phyloP scores from a whole-genome alignment of 805 yeast species.

The Ogataea ganodermae region DNA sequence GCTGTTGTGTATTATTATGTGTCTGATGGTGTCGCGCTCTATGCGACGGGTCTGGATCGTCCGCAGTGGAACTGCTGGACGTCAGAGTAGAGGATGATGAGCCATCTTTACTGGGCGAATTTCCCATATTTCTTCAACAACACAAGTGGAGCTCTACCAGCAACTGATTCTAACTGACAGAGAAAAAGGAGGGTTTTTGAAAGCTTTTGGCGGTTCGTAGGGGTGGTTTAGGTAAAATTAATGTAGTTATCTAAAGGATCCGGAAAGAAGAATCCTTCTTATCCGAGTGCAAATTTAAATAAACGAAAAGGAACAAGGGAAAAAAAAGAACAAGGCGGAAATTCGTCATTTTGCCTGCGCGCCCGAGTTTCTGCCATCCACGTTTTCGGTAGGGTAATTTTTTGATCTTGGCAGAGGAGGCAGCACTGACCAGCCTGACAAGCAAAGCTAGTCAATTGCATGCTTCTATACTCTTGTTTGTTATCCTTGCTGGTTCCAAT shows the following conservation, averaged over 20 bases:
- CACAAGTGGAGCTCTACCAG: constrained; percentile 5
- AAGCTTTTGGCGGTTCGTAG: not conserved
- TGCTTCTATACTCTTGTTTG: no score
- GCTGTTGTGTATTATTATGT: constrained; percentile 14
- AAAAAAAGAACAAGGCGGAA: not conserved
- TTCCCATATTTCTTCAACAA: constrained; percentile 32
- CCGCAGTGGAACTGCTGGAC: constrained; percentile 28
- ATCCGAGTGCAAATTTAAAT: constrained; percentile 1
- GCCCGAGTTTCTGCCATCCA: not conserved
- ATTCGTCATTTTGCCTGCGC: not conserved
- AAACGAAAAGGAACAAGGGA: not conserved
- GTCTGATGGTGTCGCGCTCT: constrained; percentile 26
- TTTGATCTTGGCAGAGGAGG: not conserved
- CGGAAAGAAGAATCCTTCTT: not conserved
- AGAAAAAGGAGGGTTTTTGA: not conserved
- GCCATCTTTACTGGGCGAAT: constrained; percentile 43
- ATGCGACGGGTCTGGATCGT: constrained; percentile 39
- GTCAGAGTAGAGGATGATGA: constrained; percentile 37
- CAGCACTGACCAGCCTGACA: not conserved
- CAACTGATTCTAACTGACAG: constrained; percentile 2
- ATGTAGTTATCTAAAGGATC: not conserved
- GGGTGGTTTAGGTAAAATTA: not conserved
- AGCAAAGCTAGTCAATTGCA: no score
- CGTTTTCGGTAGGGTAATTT: not conserved
- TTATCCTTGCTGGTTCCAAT: no score